Evolutionary conservation across 164 flowering plant genomes (phyloP).

Genomic region (Platanus orientalis): DNA sequence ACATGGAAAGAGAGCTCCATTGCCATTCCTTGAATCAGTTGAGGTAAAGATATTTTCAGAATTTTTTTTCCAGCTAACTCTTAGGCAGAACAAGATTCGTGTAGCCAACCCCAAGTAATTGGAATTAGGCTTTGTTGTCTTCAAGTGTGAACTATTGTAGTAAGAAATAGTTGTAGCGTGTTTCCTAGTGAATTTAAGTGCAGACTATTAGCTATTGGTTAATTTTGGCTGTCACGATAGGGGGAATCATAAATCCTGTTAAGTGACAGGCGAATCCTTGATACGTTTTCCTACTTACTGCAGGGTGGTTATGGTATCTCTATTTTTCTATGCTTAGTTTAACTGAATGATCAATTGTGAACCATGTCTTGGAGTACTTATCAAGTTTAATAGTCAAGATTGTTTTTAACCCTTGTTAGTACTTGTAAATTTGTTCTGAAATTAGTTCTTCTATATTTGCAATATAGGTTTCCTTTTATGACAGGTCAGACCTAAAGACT

Average conservation of each 20-base stretch:
- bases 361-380: not conserved
- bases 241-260: not conserved
- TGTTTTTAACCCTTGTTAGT: no score
- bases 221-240: not conserved
- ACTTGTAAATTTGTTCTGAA: not conserved
- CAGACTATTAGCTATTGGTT: no score
- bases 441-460: conserved; percentile 12
- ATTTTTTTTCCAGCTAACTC: not conserved
- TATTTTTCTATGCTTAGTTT: not conserved
- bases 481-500: conserved; percentile 45
- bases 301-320: not conserved
- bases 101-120: no score
- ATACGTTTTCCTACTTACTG: not conserved
- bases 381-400: not conserved
- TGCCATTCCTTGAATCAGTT: conserved; percentile 78
- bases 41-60: conserved; percentile 44
- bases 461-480: conserved; percentile 60
- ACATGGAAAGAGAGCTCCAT: conserved; percentile 71
- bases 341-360: not conserved
- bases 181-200: no score
- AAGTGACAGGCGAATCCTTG: not conserved
- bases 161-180: no score
- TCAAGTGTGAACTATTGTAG: not conserved
- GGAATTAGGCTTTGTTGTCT: no score
- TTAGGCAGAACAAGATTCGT: no score